Conservation (phyloP, 768 basidiomycete genomes). For the Pulveroboletus sp. region DNA sequence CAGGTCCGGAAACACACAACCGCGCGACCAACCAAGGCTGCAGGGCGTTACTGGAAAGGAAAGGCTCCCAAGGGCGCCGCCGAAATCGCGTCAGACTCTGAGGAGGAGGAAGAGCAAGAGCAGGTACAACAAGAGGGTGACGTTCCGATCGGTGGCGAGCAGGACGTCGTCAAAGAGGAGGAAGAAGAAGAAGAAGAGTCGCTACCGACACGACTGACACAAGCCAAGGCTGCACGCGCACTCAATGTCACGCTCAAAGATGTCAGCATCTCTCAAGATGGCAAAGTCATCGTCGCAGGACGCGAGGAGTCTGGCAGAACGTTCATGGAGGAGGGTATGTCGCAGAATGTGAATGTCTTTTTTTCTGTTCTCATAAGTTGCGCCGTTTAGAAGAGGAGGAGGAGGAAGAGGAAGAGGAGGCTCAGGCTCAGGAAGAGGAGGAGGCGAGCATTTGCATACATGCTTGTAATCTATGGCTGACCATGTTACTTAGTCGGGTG, state of each 20-base stretch:
- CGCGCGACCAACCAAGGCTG: slow-evolving; percentile 73
- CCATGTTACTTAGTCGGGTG: slow-evolving; percentile 60
- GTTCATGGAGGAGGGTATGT: slow-evolving; percentile 48
- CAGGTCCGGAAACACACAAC: slow-evolving; percentile 65
- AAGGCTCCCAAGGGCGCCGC: slow-evolving; percentile 76
- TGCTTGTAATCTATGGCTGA: slow-evolving; percentile 11
- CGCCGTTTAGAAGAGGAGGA: slow-evolving; percentile 23
- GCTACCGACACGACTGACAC: slow-evolving; percentile 36
- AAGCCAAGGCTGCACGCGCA: slow-evolving; percentile 39
- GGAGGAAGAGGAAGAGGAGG: slow-evolving; percentile 47
- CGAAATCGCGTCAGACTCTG: slow-evolving; percentile 60
- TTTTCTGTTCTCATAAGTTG: slow-evolving; percentile 1
- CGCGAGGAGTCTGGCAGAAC: slow-evolving; percentile 77
- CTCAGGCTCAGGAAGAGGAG: slow-evolving; percentile 31
- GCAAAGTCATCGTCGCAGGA: slow-evolving; percentile 77
- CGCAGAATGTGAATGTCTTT: slow-evolving; percentile 19
- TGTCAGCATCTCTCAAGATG: slow-evolving; percentile 76
- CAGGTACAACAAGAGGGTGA: slow-evolving; percentile 48
- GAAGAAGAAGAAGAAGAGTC: slow-evolving; percentile 46
- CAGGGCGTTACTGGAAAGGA: slow-evolving; percentile 86
- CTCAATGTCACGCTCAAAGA: slow-evolving; percentile 77
- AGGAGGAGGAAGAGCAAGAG: slow-evolving; percentile 52
- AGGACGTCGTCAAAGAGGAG: slow-evolving; percentile 46
- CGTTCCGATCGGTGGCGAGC: slow-evolving; percentile 55
- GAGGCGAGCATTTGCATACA: slow-evolving; percentile 35